phyloP scores from a whole-genome alignment of 257 asterid species.

The Solanum arcanum region DNA sequence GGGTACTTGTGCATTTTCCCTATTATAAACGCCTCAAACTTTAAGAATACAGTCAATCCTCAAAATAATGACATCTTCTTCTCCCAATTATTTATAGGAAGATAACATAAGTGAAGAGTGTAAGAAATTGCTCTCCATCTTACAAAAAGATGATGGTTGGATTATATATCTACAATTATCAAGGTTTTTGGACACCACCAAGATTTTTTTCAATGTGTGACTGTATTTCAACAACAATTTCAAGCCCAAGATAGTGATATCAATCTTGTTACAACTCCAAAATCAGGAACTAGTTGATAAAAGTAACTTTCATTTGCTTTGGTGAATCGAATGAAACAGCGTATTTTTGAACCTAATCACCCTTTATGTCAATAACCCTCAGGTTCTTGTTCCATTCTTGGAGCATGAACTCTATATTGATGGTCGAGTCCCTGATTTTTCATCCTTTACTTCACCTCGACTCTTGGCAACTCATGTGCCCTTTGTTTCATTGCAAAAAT shows the following conservation, averaged over 20 bases:
- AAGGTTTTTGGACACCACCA: neutral
- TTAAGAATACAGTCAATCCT: too few relatives aligned
- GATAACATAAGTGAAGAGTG: too few relatives aligned
- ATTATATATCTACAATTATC: neutral
- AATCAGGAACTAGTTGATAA: neutral
- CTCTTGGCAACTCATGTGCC: neutral
- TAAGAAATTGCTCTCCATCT: too few relatives aligned
- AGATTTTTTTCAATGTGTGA: neutral
- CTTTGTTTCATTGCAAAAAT: neutral
- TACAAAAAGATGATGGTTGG: neutral
- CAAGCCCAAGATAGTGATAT: neutral
- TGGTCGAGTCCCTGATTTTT: neutral
- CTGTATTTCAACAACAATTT: neutral
- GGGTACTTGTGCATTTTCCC: too few relatives aligned
- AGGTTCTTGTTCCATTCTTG: neutral
- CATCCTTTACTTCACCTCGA: neutral
- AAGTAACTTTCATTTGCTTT: neutral
- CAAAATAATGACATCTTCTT: too few relatives aligned
- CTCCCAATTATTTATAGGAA: too few relatives aligned
- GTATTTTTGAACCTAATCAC: neutral
- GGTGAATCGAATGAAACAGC: neutral
- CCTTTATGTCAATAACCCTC: neutral
- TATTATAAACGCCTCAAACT: too few relatives aligned
- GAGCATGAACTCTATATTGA: neutral
- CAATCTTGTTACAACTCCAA: neutral